Evolutionary conservation across 352 stramenopile species (phyloP).

Genomic region (Globisporangium irregulare): DNA sequence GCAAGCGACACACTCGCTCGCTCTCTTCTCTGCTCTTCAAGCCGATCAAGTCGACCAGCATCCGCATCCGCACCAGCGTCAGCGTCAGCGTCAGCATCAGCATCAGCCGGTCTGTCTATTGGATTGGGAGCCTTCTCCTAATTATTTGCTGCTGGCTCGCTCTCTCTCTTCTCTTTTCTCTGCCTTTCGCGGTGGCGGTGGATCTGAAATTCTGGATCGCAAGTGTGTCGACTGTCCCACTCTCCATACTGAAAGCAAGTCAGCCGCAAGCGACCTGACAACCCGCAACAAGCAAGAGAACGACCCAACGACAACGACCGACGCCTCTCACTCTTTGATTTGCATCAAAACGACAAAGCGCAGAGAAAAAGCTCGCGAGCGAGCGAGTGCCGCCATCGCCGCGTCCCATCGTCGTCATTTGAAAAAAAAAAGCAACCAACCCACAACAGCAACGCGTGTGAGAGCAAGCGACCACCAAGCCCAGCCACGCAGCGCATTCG

Average conservation of each 20-base stretch:
- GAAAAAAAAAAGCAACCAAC: slow-evolving; percentile 5
- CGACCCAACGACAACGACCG: background rate
- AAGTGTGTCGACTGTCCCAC: slow-evolving; percentile 11
- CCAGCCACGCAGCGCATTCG: background rate
- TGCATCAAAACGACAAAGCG: slow-evolving; percentile 11
- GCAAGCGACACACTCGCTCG: background rate
- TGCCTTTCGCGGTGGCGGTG: slow-evolving; percentile 4
- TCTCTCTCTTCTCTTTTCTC: background rate
- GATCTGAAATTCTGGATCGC: slow-evolving; percentile 4
- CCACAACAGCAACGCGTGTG: background rate
- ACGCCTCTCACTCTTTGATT: slow-evolving; percentile 5
- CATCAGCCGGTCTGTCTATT: background rate
- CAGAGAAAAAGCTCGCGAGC: background rate
- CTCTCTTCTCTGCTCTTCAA: background rate
- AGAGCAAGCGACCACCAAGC: background rate
- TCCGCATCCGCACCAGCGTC: no score
- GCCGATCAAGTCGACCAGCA: background rate
- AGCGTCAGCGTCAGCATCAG: background rate
- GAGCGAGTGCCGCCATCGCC: background rate
- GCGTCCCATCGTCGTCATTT: slow-evolving; percentile 9
- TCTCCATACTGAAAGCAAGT: slow-evolving; percentile 14
- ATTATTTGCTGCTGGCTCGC: background rate
- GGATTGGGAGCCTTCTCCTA: background rate
- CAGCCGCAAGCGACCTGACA: slow-evolving; percentile 2
- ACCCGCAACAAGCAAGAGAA: slow-evolving; percentile 7